Conservation (phyloP, 441 rosid species). For the Codiaeum variegatum region DNA sequence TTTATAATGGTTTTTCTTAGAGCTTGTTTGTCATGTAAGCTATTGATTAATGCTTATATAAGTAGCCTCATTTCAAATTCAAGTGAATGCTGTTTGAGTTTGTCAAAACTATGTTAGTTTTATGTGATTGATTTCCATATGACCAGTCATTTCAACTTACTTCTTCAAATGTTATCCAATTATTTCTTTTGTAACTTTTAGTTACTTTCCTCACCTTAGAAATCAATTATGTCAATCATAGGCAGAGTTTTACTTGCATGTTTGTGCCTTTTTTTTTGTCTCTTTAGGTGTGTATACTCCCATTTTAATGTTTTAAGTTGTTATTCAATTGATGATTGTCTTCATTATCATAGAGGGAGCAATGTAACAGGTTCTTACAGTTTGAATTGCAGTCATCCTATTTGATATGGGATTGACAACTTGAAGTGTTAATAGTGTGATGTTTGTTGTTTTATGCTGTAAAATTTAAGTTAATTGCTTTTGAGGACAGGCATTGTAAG, state of each 20-base stretch:
- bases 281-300: not conserved
- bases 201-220: not conserved
- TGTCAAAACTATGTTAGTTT: not conserved
- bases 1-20: not conserved
- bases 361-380: not conserved
- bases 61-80: not conserved
- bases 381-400: not conserved
- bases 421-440: not conserved
- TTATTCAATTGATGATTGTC: not conserved
- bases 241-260: not conserved
- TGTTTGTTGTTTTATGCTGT: not conserved
- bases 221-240: not conserved
- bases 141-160: not conserved
- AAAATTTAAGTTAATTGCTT: constrained; percentile 3
- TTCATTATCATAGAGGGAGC: not conserved
- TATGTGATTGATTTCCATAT: not conserved
- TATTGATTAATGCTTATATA: not conserved
- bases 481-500: not conserved
- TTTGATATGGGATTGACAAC: not conserved
- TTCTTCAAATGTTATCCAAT: not conserved
- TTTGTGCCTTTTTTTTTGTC: not conserved
- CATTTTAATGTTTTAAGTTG: not conserved
- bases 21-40: not conserved
- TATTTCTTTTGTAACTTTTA: not conserved
- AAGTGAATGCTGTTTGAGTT: not conserved